Conservation (phyloP, 2,329 filamentous ascomycete species). For the Claviceps humidiphila region DNA sequence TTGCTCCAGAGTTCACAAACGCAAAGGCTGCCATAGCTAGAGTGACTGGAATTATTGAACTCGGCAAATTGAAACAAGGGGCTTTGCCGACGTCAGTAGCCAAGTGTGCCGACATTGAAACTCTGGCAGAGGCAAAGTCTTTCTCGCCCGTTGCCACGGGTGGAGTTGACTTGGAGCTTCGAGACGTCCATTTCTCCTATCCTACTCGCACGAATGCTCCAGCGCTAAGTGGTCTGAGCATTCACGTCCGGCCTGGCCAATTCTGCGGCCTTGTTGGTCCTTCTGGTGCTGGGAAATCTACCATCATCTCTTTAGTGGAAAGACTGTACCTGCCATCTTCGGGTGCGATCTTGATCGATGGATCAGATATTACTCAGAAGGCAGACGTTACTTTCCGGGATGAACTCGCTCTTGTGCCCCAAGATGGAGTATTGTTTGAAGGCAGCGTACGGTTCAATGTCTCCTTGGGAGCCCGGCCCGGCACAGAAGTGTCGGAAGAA, state of each 20-base stretch:
- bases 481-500: constrained; percentile 33
- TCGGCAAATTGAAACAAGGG: background rate
- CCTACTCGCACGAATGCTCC: background rate
- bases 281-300: constrained; percentile 34
- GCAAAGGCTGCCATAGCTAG: constrained; percentile 3
- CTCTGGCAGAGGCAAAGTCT: constrained; percentile 10
- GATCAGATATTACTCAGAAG: constrained; percentile 1
- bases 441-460: constrained; percentile 37
- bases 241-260: background rate
- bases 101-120: background rate
- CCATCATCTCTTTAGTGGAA: constrained; percentile 32
- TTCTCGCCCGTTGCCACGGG: constrained; percentile 24
- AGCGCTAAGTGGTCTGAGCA: background rate
- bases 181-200: constrained; percentile 7
- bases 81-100: background rate
- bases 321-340: constrained; percentile 38
- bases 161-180: constrained; percentile 28
- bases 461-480: constrained; percentile 34
- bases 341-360: constrained; percentile 38
- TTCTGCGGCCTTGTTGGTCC: constrained; percentile 26
- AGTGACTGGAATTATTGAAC: background rate
- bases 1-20: constrained; percentile 40
- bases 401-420: constrained; percentile 33
- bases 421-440: constrained; percentile 36
- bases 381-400: constrained; percentile 32